Evolutionary conservation across 2,329 filamentous ascomycete genomes (phyloP), one percentile per base, ranked within the genome.

Genomic region (Monascus ruber): DNA sequence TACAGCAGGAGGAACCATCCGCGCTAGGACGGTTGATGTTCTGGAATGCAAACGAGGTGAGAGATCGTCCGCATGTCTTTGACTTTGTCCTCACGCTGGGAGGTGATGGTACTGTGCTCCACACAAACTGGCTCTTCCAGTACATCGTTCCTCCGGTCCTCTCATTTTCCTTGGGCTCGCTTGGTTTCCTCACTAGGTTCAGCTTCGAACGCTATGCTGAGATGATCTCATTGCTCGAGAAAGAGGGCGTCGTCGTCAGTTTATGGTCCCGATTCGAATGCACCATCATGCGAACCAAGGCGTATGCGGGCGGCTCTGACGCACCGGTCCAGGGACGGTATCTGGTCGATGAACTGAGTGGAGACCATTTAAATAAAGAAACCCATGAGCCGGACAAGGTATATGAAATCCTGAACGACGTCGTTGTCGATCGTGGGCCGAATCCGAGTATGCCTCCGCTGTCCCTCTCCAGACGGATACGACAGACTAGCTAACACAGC

Each of bases 51-150:
- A 72, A 81, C 39, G 79, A 95, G 55, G 94, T 87, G 50, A 73
- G 74, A 35, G 72, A 77, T 32, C 74, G 80, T 42, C 89, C 89
- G 4, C 86, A 94, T 51, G 82, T 78, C 0, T 95, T 96, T 56
- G 91, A 98, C 62, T 93, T 98, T 54, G 81, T 93, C 37, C 77
- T 98, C 35, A 93, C 89, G 0, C 74, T 94, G 3, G 88, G 87
- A 36, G 91, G 91, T 8, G 91, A 98, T 57, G 91, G 91, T n/a
- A 98, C 91, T 0, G 89, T 98, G 5, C 70, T 98, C 7, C 96
- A 94, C 56, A 85, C 89, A 4, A 94, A 86, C 55, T 96, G 89
- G 88, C 71, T 98, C 1, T 98, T 98, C 59, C 91, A 98, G 65
- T 79, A 85, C 33, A 83, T 96, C 35, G 89, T 96, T 0, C 91